Base-by-base conservation (phyloP, 805 yeast genomes). In the Ogataea siamensis region DNA sequence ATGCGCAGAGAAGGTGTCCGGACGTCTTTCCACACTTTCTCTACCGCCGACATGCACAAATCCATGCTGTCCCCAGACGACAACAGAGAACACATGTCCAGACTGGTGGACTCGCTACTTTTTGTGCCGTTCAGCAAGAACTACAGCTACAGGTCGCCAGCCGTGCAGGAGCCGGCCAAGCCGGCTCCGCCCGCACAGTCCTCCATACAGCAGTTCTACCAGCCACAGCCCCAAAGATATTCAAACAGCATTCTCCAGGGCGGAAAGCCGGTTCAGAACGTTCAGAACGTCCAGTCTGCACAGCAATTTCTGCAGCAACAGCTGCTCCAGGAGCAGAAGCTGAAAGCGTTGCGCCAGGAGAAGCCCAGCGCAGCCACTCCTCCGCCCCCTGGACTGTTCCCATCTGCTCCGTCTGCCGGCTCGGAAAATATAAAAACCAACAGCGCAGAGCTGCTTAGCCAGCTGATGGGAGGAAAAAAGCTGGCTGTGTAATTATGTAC, bases 401-500 rank as follows among this genome's bases (percentile, higher is more conserved):
- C 48, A 21, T 40, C 44, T 32, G 34, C 45, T 50, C 47, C 48
- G 21, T 40, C 44, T 32, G 34, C 45, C 25, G 34, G 33, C 17
- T 32, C 45, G 7, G 47, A 44, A 8, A 40, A 34, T 18, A 33
- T 38, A 18, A 46, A 43, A 37, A 45, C 49, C 13, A 55, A 57
- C 42, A 58, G 63, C 43, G 80, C 87, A 27, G 95, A 87, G 56
- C 71, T 88, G 54, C 71, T 88, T 51, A 86, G 79, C 41, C 96
- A 87, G 60, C 68, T 88, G 56, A 81, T 88, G 80, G 81, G 82
- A 51, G 94, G 94, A 19, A 85, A 83, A 45, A 57, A 56, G 27
- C 49, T 57, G 13, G 38, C 48, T 20, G 53, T 47, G 19, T 54
- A 40, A 38, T 21, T 32, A 36, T 34, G 31, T 34, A 35, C 37